These are phyloP conservation scores for Bromus sterilis DNA, from an alignment of 176 grass and related monocot genomes.

Conservation along the genomic window DNA sequence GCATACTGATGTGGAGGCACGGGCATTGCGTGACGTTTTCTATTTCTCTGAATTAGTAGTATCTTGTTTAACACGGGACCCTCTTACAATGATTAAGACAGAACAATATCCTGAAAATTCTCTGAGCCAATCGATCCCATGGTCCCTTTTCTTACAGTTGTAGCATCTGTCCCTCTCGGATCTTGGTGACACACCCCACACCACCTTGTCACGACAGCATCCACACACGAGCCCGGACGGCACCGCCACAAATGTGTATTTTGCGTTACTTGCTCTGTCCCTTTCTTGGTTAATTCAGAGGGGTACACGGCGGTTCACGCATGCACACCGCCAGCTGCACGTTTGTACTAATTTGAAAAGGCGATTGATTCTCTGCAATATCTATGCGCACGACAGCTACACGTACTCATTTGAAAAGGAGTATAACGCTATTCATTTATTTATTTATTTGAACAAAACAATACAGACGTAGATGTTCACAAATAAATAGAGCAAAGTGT, in stretches of 20 bases:
- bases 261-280: background rate
- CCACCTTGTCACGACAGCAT: background rate
- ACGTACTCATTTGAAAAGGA: too few species aligned
- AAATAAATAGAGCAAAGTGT: too few species aligned
- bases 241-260: background rate
- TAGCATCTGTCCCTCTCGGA: background rate
- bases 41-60: background rate
- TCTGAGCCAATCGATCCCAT: background rate
- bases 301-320: too few species aligned
- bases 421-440: too few species aligned
- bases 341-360: too few species aligned
- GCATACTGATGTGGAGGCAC: background rate
- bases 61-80: background rate
- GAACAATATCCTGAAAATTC: background rate
- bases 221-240: slow-evolving; percentile 23
- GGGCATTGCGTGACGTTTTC: background rate
- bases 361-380: too few species aligned
- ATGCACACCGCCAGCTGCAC: too few species aligned
- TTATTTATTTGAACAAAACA: too few species aligned
- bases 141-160: slow-evolving; percentile 3
- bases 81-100: background rate
- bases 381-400: too few species aligned
- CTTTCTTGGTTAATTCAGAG: too few species aligned
- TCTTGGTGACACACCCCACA: background rate
- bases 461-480: too few species aligned